Base-by-base conservation (phyloP, 345 rosid species). In the Populus deltoides region DNA sequence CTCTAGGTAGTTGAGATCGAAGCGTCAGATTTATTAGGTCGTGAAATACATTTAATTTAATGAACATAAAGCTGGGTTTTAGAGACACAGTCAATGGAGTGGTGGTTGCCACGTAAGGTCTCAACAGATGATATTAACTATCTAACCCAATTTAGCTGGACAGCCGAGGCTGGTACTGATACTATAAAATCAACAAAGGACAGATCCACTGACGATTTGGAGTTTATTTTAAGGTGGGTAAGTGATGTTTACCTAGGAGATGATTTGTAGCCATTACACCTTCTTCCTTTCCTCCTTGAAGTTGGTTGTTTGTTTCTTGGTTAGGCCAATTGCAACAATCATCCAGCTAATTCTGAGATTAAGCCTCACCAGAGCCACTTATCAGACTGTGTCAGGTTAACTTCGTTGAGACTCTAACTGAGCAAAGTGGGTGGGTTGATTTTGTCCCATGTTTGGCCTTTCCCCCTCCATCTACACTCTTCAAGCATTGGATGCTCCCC, bases 401-500 rank as follows among this genome's bases (percentile, higher is more conserved):
- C 75, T 41, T 59, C 45, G 3, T 4, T 4, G 1, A 4, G 51
- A 47, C 51, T 59, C 41, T 38, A 29, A 43, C 43, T 61, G 43
- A 33, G 31, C 22, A 49, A n/a, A 31, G 63, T 51, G 51, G 41
- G 31, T 33, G 33, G 73, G 18, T 10, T 24, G 68, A 24, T 41
- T 53, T 76, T 62, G 33, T 59, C 68, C 25, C 20, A 6, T 12
- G 11, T n/a, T 71, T 17, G 36, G 78, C 72, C 49, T 27, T 38
- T 63, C 24, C 75, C 24, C 47, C 62, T 18, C 45, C 75, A 68
- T 51, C 76, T 69, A 47, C 72, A 53, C 45, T 36, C 62, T 17
- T 27, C 4, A 51, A 73, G 71, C 84, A 82, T 81, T 13, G 86
- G 87, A 85, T 87, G 83, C 86, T 70, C 55, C 71, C 35, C 73